These are phyloP conservation scores for Aspergillus jensenii DNA, from an alignment of 2,329 filamentous ascomycete species.

Conservation along the genomic window DNA sequence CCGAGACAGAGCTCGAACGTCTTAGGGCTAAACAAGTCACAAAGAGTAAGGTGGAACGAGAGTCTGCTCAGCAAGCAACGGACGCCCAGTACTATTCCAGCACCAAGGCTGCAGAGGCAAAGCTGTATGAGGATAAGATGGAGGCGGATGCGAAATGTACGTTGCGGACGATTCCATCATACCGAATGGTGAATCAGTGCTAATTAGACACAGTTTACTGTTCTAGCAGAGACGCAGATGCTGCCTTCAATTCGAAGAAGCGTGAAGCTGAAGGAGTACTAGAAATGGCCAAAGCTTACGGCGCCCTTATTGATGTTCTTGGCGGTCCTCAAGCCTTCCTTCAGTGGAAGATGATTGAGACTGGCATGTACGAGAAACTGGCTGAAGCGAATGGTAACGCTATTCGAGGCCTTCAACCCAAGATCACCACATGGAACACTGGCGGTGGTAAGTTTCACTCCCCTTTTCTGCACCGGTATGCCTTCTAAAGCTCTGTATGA, in stretches of 20 bases:
- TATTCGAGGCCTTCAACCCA: constrained; percentile 75
- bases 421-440: constrained; percentile 91
- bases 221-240: constrained; percentile 37
- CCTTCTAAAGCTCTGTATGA: constrained; percentile 2
- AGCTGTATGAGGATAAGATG: constrained; percentile 40
- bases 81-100: constrained; percentile 52
- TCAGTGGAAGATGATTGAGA: constrained; percentile 86
- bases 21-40: constrained; percentile 76
- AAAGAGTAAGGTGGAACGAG: constrained; percentile 61
- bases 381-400: constrained; percentile 76
- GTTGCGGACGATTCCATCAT: constrained; percentile 7
- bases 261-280: constrained; percentile 74
- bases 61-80: constrained; percentile 45
- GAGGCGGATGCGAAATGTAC: constrained; percentile 37
- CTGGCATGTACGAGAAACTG: constrained; percentile 73
- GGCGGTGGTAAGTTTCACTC: constrained; percentile 47
- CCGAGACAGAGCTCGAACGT: constrained; percentile 76
- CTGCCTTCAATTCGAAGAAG: constrained; percentile 53
- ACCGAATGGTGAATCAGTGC: background rate
- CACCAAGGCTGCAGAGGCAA: constrained; percentile 55
- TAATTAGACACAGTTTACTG: constrained; percentile 24
- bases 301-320: constrained; percentile 67
- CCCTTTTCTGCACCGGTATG: background rate
- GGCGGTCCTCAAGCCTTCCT: constrained; percentile 76
- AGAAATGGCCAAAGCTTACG: constrained; percentile 80